These are phyloP conservation scores for Quercus bicolor DNA, from an alignment of 306 rosid genomes.

Conservation along the genomic window DNA sequence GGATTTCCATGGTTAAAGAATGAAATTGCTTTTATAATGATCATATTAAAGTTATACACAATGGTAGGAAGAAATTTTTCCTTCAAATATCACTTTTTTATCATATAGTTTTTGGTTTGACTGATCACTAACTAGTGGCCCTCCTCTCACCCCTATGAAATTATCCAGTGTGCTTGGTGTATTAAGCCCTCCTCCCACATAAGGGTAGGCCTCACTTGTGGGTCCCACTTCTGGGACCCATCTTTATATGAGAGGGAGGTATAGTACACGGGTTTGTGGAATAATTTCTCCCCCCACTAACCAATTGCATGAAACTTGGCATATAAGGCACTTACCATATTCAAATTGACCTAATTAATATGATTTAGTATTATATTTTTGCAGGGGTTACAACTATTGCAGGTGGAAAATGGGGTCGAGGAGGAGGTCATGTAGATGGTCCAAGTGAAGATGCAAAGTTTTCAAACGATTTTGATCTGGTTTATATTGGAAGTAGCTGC, in stretches of 20 bases:
- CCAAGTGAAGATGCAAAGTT: slow-evolving; percentile 97
- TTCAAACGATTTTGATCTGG: slow-evolving; percentile 80
- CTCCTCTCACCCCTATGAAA: too few relatives aligned
- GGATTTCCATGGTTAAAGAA: background rate
- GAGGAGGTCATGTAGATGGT: slow-evolving; percentile 93
- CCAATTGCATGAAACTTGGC: background rate
- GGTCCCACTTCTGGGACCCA: too few relatives aligned
- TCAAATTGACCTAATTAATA: background rate
- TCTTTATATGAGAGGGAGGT: too few relatives aligned
- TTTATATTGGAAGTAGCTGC: slow-evolving; percentile 74
- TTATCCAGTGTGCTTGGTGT: too few relatives aligned
- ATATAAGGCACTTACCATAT: background rate
- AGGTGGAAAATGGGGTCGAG: slow-evolving; percentile 84
- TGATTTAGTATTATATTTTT: slow-evolving; percentile 9
- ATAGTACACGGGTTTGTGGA: too few relatives aligned
- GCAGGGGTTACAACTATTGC: slow-evolving; percentile 97
- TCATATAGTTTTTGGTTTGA: too few relatives aligned
- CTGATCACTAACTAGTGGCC: too few relatives aligned
- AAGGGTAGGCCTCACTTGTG: too few relatives aligned
- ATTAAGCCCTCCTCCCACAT: too few relatives aligned
- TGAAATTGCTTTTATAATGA: background rate
- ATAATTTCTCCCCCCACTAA: background rate
- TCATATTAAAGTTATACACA: background rate
- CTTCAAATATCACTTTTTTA: background rate
- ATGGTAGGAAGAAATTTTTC: background rate